Percentiles rank a stretch among this genome's conserved stretches.
Conservation (phyloP, 2,329 filamentous ascomycete genomes). For the Cercospora nicotianae region DNA sequence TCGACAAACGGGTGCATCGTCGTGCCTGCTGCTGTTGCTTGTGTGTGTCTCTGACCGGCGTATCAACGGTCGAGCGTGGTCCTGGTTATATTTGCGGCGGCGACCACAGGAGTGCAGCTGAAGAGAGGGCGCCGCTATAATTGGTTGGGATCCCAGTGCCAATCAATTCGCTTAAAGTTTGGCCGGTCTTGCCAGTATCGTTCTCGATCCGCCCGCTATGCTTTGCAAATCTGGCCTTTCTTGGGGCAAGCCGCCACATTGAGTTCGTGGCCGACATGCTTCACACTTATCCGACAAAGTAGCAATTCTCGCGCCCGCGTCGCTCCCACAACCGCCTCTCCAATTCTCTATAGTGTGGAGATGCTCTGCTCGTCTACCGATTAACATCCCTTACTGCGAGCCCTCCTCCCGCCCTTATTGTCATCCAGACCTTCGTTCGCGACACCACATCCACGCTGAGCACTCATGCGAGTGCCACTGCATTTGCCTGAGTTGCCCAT, state of each 20-base stretch:
- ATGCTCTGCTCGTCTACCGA: neutral
- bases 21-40: neutral
- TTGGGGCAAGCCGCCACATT: conserved; percentile 13
- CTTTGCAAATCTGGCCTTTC: conserved; percentile 13
- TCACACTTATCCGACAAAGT: conserved; percentile 18
- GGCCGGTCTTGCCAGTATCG: conserved; percentile 7
- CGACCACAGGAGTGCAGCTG: conserved; percentile 5
- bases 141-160: conserved; percentile 16
- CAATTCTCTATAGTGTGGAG: conserved; percentile 10
- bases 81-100: conserved; percentile 2
- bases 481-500: conserved; percentile 17
- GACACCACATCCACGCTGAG: neutral
- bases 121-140: conserved; percentile 7
- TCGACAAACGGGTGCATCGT: neutral
- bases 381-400: conserved; percentile 14
- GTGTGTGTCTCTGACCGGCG: neutral
- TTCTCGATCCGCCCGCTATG: conserved; percentile 10
- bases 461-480: conserved; percentile 18
- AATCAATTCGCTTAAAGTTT: conserved; percentile 13
- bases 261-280: conserved; percentile 20
- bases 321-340: conserved; percentile 11
- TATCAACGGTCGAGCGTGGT: neutral
- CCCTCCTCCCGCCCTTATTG: neutral
- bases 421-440: neutral
- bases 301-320: conserved; percentile 18